These are phyloP conservation scores for Phytophthora fragariaefolia DNA, from an alignment of 352 stramenopile genomes.

Conservation along the genomic window DNA sequence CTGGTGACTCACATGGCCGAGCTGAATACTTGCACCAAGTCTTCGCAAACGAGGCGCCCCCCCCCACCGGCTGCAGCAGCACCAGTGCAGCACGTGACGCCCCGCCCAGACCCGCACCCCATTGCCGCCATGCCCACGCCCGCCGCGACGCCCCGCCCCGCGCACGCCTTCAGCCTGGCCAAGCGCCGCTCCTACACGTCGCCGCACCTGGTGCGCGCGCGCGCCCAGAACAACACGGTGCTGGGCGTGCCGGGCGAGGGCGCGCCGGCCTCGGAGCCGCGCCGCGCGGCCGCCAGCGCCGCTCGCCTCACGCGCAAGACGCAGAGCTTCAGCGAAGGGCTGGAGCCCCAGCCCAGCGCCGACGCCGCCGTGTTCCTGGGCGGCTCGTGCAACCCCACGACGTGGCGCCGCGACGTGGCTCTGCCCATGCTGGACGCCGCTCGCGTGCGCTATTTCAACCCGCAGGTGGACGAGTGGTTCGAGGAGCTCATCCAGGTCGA, in stretches of 20 bases:
- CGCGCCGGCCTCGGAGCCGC: conserved; percentile 2
- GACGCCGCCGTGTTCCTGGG: conserved; percentile 82
- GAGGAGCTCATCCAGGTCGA: conserved; percentile 87
- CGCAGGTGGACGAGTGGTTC: conserved; percentile 91
- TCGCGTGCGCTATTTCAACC: conserved; percentile 85
- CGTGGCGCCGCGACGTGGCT: conserved; percentile 80
- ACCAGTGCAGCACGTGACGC: too few species aligned
- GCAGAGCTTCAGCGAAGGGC: conserved; percentile 58
- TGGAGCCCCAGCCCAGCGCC: conserved; percentile 46
- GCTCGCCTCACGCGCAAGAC: conserved; percentile 48
- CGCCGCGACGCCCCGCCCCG: conserved; percentile 28
- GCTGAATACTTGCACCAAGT: conserved; percentile 14
- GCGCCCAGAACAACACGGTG: conserved; percentile 37
- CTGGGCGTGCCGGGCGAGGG: conserved; percentile 7
- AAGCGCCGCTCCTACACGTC: conserved; percentile 74
- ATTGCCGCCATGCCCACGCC: conserved; percentile 20
- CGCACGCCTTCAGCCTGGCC: conserved; percentile 48
- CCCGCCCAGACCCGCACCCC: neutral
- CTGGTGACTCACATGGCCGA: conserved; percentile 7
- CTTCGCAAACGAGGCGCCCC: neutral
- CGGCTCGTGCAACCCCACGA: conserved; percentile 91
- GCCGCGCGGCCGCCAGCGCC: conserved; percentile 9
- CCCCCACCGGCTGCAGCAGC: too few species aligned
- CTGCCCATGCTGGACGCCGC: conserved; percentile 77
- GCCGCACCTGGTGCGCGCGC: conserved; percentile 52